phyloP scores from a whole-genome alignment of 306 rosid genomes.

The Quercus mongolica region DNA sequence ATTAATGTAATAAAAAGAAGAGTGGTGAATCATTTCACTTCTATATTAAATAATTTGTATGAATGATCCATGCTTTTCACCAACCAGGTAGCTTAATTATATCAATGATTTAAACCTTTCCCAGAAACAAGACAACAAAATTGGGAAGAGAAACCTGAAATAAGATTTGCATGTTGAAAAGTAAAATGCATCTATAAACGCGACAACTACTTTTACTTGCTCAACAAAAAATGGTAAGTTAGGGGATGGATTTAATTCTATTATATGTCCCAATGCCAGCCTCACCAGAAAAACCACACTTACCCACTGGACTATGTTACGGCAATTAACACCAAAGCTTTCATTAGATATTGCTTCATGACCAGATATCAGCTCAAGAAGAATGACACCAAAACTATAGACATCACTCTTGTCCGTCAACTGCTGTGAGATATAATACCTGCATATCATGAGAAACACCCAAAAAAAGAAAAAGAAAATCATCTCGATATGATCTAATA shows the following conservation, averaged over 20 bases:
- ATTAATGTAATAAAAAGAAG: background rate
- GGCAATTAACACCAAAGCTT: slow-evolving; percentile 85
- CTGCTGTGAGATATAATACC: slow-evolving; percentile 97
- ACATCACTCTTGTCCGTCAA: slow-evolving; percentile 95
- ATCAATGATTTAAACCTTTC: background rate
- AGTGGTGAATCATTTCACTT: background rate
- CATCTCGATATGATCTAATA: background rate
- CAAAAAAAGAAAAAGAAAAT: background rate
- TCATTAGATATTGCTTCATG: slow-evolving; percentile 97
- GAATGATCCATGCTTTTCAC: background rate
- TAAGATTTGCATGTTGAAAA: background rate
- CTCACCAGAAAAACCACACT: slow-evolving; percentile 33
- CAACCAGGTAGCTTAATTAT: no score
- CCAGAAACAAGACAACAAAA: background rate
- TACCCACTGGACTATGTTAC: slow-evolving; percentile 98
- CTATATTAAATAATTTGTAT: background rate
- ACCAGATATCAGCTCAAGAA: slow-evolving; percentile 97
- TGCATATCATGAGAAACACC: slow-evolving; percentile 22
- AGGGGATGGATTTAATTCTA: background rate
- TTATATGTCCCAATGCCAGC: background rate
- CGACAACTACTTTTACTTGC: background rate
- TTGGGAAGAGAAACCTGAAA: background rate
- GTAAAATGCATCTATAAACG: background rate
- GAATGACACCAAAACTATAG: slow-evolving; percentile 95
- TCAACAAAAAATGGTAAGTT: background rate